Conservation (phyloP, 2,329 filamentous ascomycete species). For the Alternaria viburni region DNA sequence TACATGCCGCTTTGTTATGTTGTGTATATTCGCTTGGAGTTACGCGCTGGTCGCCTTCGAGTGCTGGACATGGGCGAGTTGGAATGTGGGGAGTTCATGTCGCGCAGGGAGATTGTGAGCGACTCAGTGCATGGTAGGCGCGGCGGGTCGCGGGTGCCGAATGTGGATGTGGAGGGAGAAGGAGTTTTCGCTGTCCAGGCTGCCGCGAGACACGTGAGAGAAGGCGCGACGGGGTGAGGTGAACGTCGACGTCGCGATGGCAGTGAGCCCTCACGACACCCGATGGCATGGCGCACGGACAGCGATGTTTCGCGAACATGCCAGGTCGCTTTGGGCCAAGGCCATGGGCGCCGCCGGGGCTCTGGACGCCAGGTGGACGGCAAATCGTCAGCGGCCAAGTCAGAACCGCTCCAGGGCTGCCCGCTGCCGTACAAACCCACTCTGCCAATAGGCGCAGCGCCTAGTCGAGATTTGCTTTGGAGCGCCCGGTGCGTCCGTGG, state of each 20-base stretch:
- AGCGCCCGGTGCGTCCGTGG: neutral
- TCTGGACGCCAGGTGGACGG: neutral
- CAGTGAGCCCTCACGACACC: neutral
- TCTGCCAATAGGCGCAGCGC: neutral
- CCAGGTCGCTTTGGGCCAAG: neutral
- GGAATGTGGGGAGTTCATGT: conserved; percentile 27
- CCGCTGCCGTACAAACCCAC: neutral
- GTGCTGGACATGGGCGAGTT: conserved; percentile 11
- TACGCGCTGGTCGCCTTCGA: conserved; percentile 5
- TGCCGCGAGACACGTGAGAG: neutral
- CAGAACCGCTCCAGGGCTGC: conserved; percentile 3
- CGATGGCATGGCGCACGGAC: neutral
- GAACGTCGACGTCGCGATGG: neutral
- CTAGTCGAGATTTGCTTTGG: neutral
- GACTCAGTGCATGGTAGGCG: neutral
- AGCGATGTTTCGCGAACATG: conserved; percentile 2
- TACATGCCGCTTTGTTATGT: neutral
- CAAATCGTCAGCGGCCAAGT: neutral
- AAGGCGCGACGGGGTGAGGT: neutral
- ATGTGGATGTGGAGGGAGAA: neutral
- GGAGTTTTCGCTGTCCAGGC: neutral
- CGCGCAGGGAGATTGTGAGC: neutral
- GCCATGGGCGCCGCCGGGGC: neutral
- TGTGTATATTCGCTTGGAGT: neutral
- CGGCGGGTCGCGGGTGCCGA: neutral